Base-by-base conservation (phyloP, 2,329 filamentous ascomycete genomes). In the Phaeoacremonium minimum region DNA sequence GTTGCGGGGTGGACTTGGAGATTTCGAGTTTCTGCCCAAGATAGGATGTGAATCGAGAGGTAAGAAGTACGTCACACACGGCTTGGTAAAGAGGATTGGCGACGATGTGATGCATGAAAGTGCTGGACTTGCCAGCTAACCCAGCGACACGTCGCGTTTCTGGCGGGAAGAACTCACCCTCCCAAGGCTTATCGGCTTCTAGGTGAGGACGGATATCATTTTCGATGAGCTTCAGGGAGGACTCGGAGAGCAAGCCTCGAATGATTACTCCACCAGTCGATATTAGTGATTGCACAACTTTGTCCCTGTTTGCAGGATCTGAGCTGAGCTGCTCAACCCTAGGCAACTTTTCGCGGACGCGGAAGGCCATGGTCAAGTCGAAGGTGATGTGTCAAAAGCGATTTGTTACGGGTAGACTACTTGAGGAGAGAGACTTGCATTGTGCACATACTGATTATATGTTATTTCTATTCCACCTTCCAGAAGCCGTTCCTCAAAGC, bases 111-210 rank as follows among this genome's bases (percentile, higher is more conserved):
- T 41, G 38, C 17, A 41, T 41, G 39, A 45, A 54, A n/a, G 32
- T 47, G 11, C 30, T 38, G 9, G 46, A 48, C 30, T 51, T 51
- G 7, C 38, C 40, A 4, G 46, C 42, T 15, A 51, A 47, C 17
- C 37, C 51, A 31, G 36, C 49, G 33, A 39, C 49, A 5, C 52
- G 42, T 29, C 52, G 42, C 4, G 52, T 55, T 14, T 50, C 46
- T 14, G 46, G 43, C 4, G 49, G 48, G 31, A 52, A 52, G 44
- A 52, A 50, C 5, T 47, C 45, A 13, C 48, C 48, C 7, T 30
- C 30, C 46, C 46, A 48, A 5, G 44, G 42, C 17, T 47, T 44
- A 34, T 52, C 49, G 28, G 41, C 45, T 26, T 47, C 37, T 34
- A 52, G 44, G 29, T 41, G 46, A 11, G 48, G 49, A 28, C 49